phyloP scores from a whole-genome alignment of 257 asterid genomes.

The Thymus quinquecostatus region DNA sequence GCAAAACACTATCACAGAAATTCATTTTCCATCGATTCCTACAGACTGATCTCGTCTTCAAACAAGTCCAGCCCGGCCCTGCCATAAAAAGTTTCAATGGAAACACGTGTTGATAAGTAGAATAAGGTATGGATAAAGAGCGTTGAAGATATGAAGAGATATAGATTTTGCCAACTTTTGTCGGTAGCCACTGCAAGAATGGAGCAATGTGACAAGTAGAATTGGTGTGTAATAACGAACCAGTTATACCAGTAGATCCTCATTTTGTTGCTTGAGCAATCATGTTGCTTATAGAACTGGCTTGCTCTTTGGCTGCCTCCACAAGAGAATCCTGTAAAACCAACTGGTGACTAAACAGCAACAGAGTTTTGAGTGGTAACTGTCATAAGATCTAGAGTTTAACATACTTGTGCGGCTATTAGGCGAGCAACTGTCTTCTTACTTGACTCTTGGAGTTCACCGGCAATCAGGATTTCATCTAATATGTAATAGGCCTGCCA shows the following conservation, averaged over 20 bases:
- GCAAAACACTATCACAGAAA: slow-evolving; percentile 14
- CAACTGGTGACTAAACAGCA: slow-evolving; percentile 18
- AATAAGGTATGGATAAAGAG: neutral
- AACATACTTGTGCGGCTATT: slow-evolving; percentile 87
- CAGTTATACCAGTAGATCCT: slow-evolving; percentile 34
- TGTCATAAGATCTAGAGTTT: slow-evolving; percentile 16
- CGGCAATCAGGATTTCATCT: slow-evolving; percentile 96
- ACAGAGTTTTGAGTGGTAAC: neutral
- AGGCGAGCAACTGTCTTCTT: slow-evolving; percentile 97
- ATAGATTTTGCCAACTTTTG: neutral
- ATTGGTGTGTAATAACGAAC: slow-evolving; percentile 8
- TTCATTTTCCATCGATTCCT: slow-evolving; percentile 7
- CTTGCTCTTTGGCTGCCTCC: slow-evolving; percentile 97
- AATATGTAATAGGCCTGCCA: slow-evolving; percentile 86
- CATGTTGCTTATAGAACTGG: slow-evolving; percentile 78
- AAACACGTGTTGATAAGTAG: neutral
- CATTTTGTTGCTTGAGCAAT: slow-evolving; percentile 95
- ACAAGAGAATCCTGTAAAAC: slow-evolving; percentile 85
- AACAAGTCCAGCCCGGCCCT: slow-evolving; percentile 27
- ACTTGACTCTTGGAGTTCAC: slow-evolving; percentile 98
- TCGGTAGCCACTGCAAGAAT: neutral
- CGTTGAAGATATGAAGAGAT: neutral
- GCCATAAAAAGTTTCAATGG: neutral
- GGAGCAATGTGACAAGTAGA: neutral
- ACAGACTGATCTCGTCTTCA: slow-evolving; percentile 3